A percentile compares a stretch with the other conserved stretches of the same genome.
Evolutionary conservation across 805 yeast species (phyloP).

Genomic region (Cyberlindnera saturnus): DNA sequence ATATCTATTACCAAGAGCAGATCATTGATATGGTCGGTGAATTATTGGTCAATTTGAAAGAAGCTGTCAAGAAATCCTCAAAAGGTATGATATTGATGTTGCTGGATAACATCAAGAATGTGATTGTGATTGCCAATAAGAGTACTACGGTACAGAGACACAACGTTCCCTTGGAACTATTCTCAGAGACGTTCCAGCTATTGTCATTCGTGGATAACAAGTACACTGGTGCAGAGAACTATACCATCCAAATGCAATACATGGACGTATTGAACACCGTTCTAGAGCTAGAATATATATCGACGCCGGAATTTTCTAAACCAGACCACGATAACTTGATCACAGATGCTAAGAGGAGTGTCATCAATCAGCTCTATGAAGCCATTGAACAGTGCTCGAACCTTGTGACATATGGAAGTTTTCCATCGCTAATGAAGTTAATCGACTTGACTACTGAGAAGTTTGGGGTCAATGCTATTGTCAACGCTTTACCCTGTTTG

Average conservation of each 20-base stretch:
- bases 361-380: conserved; percentile 19
- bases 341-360: conserved; percentile 13
- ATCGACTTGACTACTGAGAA: conserved; percentile 22
- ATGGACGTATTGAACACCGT: conserved; percentile 13
- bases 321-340: conserved; percentile 18
- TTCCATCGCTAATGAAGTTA: conserved; percentile 4
- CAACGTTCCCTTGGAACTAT: conserved; percentile 20
- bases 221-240: conserved; percentile 1
- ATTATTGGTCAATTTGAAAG: conserved; percentile 38
- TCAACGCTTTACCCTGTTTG: conserved; percentile 40
- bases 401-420: conserved; percentile 2
- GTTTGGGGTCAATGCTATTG: conserved; percentile 42
- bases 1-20: conserved; percentile 83
- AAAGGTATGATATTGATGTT: conserved; percentile 4
- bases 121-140: conserved; percentile 12
- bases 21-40: conserved; percentile 75
- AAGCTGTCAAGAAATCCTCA: conserved; percentile 11
- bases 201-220: conserved; percentile 4
- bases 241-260: conserved; percentile 13
- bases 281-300: conserved; percentile 16
- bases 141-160: conserved; percentile 20
- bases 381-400: conserved; percentile 11
- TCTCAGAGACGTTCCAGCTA: conserved; percentile 17
- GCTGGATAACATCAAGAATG: conserved; percentile 14
- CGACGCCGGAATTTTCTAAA: conserved; percentile 5